Conservation (phyloP, 306 rosid genomes). For the Canavalia ensiformis region DNA sequence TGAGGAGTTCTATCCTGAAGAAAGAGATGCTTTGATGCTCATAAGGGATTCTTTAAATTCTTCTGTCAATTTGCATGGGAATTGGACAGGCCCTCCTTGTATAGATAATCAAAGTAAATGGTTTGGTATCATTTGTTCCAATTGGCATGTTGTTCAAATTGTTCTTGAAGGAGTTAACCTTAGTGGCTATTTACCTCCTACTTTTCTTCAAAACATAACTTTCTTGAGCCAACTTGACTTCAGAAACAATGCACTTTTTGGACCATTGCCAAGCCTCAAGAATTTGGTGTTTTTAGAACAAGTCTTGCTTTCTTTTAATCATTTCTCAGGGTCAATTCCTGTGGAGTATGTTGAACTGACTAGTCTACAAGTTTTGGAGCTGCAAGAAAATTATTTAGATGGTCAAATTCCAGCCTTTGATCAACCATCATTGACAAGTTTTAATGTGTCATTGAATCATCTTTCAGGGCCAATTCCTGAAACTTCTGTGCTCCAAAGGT, state of each 20-base stretch:
- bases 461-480: slow-evolving; percentile 68
- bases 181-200: slow-evolving; percentile 60
- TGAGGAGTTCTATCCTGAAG: slow-evolving; percentile 55
- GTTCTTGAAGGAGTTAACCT: slow-evolving; percentile 64
- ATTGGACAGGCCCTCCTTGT: slow-evolving; percentile 87
- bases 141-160: slow-evolving; percentile 68
- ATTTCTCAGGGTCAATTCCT: slow-evolving; percentile 63
- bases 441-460: slow-evolving; percentile 71
- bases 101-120: slow-evolving; percentile 58
- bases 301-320: slow-evolving; percentile 58
- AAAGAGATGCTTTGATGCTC: slow-evolving; percentile 66
- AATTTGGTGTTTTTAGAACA: slow-evolving; percentile 57
- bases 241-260: slow-evolving; percentile 66
- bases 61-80: slow-evolving; percentile 58
- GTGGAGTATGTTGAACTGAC: slow-evolving; percentile 54
- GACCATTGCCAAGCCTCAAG: slow-evolving; percentile 60
- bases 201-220: slow-evolving; percentile 61
- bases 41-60: slow-evolving; percentile 69
- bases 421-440: slow-evolving; percentile 59
- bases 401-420: slow-evolving; percentile 69
- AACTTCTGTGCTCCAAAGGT: slow-evolving; percentile 59
- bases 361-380: slow-evolving; percentile 51
- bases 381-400: slow-evolving; percentile 60
- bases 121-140: slow-evolving; percentile 69
- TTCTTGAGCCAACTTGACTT: slow-evolving; percentile 60